Evolutionary conservation across 495 filamentous ascomycete species (phyloP).

Genomic region (Neurospora sp.): DNA sequence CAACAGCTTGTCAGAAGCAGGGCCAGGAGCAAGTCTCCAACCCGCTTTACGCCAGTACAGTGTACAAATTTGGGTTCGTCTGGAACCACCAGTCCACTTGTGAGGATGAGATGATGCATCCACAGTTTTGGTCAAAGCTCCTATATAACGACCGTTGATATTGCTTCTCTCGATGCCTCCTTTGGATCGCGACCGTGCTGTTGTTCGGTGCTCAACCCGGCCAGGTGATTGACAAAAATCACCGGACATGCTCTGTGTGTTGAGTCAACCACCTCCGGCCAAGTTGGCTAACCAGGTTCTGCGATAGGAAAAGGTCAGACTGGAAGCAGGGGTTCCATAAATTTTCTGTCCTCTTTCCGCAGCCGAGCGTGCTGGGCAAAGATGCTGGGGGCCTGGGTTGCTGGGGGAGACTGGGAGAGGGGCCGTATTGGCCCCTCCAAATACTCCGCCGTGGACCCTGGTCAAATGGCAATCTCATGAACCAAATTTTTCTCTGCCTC

Average conservation of each 20-base stretch:
- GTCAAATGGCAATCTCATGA: slow-evolving; percentile 27
- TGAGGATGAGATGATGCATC: slow-evolving; percentile 12
- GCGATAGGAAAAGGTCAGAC: neutral
- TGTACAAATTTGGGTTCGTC: neutral
- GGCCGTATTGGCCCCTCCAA: slow-evolving; percentile 4
- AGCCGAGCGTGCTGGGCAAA: slow-evolving; percentile 38
- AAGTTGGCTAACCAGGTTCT: neutral
- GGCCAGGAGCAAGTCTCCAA: neutral
- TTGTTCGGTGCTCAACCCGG: neutral
- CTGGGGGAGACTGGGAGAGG: neutral
- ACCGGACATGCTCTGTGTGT: too few species aligned
- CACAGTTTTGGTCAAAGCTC: slow-evolving; percentile 15
- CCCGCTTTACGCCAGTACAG: neutral
- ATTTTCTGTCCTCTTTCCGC: slow-evolving; percentile 28
- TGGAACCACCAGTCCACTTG: slow-evolving; percentile 9
- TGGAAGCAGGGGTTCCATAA: slow-evolving; percentile 6
- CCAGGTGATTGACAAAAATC: neutral
- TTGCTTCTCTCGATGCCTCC: slow-evolving; percentile 6
- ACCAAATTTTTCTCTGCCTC: slow-evolving; percentile 22
- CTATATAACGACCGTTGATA: slow-evolving; percentile 20
- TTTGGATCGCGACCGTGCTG: neutral
- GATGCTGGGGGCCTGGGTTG: slow-evolving; percentile 1
- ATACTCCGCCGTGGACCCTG: slow-evolving; percentile 15
- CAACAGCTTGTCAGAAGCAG: neutral
- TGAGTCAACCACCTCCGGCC: too few species aligned